A percentile compares a stretch with the other conserved stretches of the same genome.
Evolutionary conservation across 129 eudicot species (phyloP).

Genomic region (Erigeron canadensis): DNA sequence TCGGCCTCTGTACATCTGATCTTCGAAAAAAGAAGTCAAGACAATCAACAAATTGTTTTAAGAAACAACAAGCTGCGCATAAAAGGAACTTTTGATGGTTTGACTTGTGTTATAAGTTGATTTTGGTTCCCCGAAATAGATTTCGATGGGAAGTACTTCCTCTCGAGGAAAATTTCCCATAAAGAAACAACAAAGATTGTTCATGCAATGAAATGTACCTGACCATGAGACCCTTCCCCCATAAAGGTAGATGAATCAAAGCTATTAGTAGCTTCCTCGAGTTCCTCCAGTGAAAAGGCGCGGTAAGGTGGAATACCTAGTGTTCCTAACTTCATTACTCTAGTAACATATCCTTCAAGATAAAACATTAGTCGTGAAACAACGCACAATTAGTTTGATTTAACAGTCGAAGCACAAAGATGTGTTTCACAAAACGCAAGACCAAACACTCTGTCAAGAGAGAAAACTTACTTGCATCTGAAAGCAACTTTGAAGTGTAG

Average conservation of each 20-base stretch:
- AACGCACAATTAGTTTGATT: slow-evolving; percentile 1
- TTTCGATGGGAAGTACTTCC: too few species aligned
- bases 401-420: slow-evolving; percentile 13
- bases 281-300: slow-evolving; percentile 69
- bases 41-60: neutral
- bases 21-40: neutral
- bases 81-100: too few species aligned
- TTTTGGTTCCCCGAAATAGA: too few species aligned
- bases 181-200: neutral
- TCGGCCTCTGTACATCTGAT: slow-evolving; percentile 80
- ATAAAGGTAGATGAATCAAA: slow-evolving; percentile 56
- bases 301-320: slow-evolving; percentile 73
- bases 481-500: slow-evolving; percentile 71
- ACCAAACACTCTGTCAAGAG: neutral
- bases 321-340: slow-evolving; percentile 77
- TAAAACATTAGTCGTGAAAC: slow-evolving; percentile 16
- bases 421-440: neutral
- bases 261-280: slow-evolving; percentile 77
- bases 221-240: slow-evolving; percentile 76
- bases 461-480: slow-evolving; percentile 76
- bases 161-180: neutral
- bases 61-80: neutral
- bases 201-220: slow-evolving; percentile 46
- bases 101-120: too few species aligned
- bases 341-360: slow-evolving; percentile 67